Conservation (phyloP, 257 asterid genomes). For the Petrea volubilis region DNA sequence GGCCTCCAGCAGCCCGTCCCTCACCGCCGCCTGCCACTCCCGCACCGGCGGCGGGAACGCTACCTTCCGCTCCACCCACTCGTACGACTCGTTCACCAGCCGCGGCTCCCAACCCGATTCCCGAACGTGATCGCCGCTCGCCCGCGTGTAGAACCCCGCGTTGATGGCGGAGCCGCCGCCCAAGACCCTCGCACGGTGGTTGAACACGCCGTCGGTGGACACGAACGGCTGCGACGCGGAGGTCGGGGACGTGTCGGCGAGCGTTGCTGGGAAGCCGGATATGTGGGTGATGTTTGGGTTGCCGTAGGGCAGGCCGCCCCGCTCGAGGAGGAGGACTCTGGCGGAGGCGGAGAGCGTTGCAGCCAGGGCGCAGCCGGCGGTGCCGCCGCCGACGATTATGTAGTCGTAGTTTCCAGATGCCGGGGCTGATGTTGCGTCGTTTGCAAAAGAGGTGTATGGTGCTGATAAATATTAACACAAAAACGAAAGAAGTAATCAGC, state of each 20-base stretch:
- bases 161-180: constrained; percentile 85
- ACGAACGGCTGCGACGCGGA: constrained; percentile 70
- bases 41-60: constrained; percentile 50
- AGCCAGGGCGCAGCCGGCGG: constrained; percentile 80
- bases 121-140: constrained; percentile 33
- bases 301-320: constrained; percentile 78
- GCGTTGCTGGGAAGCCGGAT: constrained; percentile 29
- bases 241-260: constrained; percentile 47
- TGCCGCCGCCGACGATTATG: constrained; percentile 81
- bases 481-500: background rate
- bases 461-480: constrained; percentile 33
- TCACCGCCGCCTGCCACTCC: constrained; percentile 78
- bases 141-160: constrained; percentile 79
- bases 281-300: constrained; percentile 56
- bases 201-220: constrained; percentile 81
- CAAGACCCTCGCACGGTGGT: constrained; percentile 70
- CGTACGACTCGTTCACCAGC: constrained; percentile 55
- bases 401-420: constrained; percentile 46
- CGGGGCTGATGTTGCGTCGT: constrained; percentile 60
- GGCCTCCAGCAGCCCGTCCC: constrained; percentile 59
- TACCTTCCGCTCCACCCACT: constrained; percentile 80
- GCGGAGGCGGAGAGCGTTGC: constrained; percentile 72
- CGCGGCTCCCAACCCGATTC: constrained; percentile 58
- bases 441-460: constrained; percentile 58
- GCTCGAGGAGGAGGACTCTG: constrained; percentile 62